These are phyloP conservation scores for Aquilaria agallochum DNA, from an alignment of 441 rosid genomes.

Conservation along the genomic window DNA sequence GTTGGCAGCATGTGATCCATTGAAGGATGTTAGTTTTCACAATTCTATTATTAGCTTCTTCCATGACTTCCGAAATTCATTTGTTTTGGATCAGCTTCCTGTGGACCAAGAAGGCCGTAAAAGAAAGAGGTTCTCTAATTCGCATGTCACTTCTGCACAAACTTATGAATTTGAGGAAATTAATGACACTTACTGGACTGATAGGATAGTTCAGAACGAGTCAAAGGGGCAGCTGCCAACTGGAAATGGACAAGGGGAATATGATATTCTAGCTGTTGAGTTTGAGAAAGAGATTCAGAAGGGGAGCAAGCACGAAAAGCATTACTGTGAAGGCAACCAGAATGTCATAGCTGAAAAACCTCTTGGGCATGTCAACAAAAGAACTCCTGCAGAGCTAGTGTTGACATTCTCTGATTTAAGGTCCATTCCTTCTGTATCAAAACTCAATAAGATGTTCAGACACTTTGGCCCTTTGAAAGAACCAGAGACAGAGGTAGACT, in stretches of 20 bases:
- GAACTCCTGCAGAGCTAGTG: conserved; percentile 84
- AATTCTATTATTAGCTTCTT: conserved; percentile 55
- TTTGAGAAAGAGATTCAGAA: conserved; percentile 43
- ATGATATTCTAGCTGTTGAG: conserved; percentile 45
- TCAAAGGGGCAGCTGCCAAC: conserved; percentile 68
- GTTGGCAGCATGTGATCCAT: conserved; percentile 63
- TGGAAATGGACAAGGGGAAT: conserved; percentile 36
- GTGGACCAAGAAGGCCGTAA: conserved; percentile 38
- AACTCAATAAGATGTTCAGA: conserved; percentile 78
- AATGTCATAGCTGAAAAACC: conserved; percentile 43
- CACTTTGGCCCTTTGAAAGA: conserved; percentile 85
- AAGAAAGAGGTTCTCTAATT: conserved; percentile 37
- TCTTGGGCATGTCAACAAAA: conserved; percentile 49
- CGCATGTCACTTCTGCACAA: conserved; percentile 39
- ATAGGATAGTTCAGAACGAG: conserved; percentile 82
- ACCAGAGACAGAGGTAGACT: conserved; percentile 76
- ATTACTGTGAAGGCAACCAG: conserved; percentile 40
- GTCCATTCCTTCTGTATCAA: conserved; percentile 70
- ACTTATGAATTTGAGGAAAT: conserved; percentile 91
- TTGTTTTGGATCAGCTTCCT: conserved; percentile 34
- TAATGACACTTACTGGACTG: conserved; percentile 96
- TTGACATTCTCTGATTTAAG: conserved; percentile 70
- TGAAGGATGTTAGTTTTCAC: conserved; percentile 35
- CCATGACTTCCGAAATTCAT: conserved; percentile 70
- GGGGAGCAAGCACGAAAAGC: conserved; percentile 56